Base-by-base conservation (phyloP, 2,329 filamentous ascomycete genomes). In the Acarospora socialis region DNA sequence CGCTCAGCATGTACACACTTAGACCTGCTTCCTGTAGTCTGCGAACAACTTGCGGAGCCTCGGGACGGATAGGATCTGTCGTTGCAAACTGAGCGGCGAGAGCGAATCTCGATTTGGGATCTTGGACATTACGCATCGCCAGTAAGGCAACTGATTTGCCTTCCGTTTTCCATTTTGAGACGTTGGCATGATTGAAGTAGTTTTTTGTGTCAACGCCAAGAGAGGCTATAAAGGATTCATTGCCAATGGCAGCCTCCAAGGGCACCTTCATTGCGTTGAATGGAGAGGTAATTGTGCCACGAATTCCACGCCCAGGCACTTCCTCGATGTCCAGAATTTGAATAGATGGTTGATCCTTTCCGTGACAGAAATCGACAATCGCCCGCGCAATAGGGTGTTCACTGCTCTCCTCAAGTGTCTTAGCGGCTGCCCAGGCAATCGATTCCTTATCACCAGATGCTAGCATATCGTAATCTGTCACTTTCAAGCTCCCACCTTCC, bases 401-500 rank as follows among this genome's bases (percentile, higher is more conserved):
- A 26, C 40, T 41, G 15, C 29, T 33, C 14, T 40, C 40, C 27
- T 42, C 40, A 10, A 42, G 33, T 8, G 26, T 22, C 15, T 30
- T 35, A 2, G 33, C 37, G n/a, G 37, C 30, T 4, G 35, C 27
- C 40, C 38, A 40, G 10, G 29, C 26, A 33, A 33, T 21, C 4
- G 15, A 5, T 16, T 25, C 19, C 12, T 36, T 28, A 10, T 42
- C 3, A 45, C 21, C 26, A 9, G 32, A 23, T 3, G 33, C 37
- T 17, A 49, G 27, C n/a, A 58, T 33, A 20, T 46, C 43, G 36
- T 60, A 50, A 27, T 65, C 55, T 2, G 72, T 80, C 14, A 87
- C 73, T 17, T 63, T 69, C 0, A 81, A 79, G 42, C 81, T 74
- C 5, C 77, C 79, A 4, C 69, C 69, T 38, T 65, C 45, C 0